A percentile compares a stretch with the other conserved stretches of the same genome.
phyloP scores from a whole-genome alignment of 2,329 filamentous ascomycete genomes.

The Pochonia chlamydosporia region DNA sequence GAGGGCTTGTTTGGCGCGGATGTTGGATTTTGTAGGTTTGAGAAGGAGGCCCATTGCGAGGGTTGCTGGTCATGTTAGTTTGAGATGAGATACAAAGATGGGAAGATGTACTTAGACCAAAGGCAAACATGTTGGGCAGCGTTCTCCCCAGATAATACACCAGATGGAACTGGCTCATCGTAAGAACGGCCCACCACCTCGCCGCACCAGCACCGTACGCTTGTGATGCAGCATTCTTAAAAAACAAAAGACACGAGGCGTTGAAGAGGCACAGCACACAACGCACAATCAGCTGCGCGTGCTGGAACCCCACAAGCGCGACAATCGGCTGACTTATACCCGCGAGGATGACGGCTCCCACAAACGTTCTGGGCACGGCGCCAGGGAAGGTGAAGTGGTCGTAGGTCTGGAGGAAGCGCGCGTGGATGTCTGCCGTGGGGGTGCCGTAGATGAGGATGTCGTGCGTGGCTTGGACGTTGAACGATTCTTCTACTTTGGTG shows the following conservation, averaged over 20 bases:
- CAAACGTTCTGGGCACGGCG: constrained; percentile 84
- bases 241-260: constrained; percentile 59
- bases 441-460: constrained; percentile 81
- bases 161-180: constrained; percentile 83
- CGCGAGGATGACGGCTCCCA: constrained; percentile 73
- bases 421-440: constrained; percentile 38
- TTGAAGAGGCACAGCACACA: constrained; percentile 75
- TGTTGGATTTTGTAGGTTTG: constrained; percentile 19
- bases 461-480: constrained; percentile 91
- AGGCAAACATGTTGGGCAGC: constrained; percentile 94
- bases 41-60: constrained; percentile 50
- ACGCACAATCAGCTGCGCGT: constrained; percentile 61
- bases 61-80: constrained; percentile 52
- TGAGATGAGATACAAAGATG: too few relatives aligned
- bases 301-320: constrained; percentile 45
- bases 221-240: constrained; percentile 55
- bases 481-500: constrained; percentile 98
- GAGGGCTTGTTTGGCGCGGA: constrained; percentile 58
- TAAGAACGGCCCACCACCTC: constrained; percentile 74
- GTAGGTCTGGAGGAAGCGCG: constrained; percentile 58
- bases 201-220: constrained; percentile 65
- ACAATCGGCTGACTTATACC: constrained; percentile 64
- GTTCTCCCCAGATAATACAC: constrained; percentile 89
- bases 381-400: constrained; percentile 91
- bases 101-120: constrained; percentile 60